A percentile compares a stretch with the other conserved stretches of the same genome.
Evolutionary conservation across 2,329 filamentous ascomycete species (phyloP).

Genomic region (Exophiala viscosa): DNA sequence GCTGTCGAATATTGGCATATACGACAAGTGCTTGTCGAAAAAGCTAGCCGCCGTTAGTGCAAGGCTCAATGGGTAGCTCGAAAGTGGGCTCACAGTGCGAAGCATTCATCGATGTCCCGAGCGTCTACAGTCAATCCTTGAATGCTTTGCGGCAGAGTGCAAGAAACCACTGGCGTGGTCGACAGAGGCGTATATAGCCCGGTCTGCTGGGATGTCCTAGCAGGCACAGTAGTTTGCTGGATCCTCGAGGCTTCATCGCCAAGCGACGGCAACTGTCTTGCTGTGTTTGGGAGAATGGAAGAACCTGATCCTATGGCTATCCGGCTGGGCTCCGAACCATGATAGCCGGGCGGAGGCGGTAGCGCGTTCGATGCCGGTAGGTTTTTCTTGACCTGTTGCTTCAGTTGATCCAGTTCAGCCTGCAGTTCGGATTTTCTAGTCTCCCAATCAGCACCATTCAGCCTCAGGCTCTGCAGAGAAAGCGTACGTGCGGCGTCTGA

Average conservation of each 20-base stretch:
- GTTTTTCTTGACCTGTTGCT: neutral
- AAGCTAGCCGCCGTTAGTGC: slow-evolving; percentile 36
- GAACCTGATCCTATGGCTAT: too few species aligned
- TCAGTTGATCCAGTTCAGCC: slow-evolving; percentile 11
- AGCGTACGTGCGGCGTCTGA: slow-evolving; percentile 14
- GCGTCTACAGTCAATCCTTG: slow-evolving; percentile 9
- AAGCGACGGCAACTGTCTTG: too few species aligned
- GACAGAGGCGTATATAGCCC: too few species aligned
- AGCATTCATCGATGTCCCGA: slow-evolving; percentile 16
- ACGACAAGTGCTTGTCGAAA: slow-evolving; percentile 60
- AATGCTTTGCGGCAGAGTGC: slow-evolving; percentile 4
- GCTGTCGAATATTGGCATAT: slow-evolving; percentile 59
- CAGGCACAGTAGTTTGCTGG: too few species aligned
- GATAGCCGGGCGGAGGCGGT: too few species aligned
- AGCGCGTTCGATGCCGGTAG: too few species aligned
- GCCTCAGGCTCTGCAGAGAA: neutral
- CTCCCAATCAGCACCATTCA: neutral
- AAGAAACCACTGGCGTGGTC: neutral
- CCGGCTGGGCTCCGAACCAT: too few species aligned
- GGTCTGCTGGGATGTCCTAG: too few species aligned
- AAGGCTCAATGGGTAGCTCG: neutral
- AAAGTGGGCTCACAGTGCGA: slow-evolving; percentile 34
- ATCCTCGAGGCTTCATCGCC: too few species aligned
- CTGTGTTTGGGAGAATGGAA: too few species aligned
- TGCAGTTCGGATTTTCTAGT: slow-evolving; percentile 24